These are phyloP conservation scores for Fusarium compactum DNA, from an alignment of 2,329 filamentous ascomycete species.

Conservation along the genomic window DNA sequence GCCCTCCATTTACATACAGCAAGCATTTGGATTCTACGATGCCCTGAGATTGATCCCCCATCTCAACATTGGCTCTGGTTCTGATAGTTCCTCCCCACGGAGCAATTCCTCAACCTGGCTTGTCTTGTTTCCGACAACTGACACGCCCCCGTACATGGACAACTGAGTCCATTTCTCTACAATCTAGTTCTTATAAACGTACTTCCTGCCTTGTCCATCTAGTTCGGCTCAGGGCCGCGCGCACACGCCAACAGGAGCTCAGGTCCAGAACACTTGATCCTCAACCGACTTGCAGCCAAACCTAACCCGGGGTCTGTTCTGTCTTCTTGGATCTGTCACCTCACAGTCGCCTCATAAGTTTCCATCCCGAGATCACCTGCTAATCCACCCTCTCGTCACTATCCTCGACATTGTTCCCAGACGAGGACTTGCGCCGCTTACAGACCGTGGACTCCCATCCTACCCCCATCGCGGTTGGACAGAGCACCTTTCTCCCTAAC, in stretches of 20 bases:
- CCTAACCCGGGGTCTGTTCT: constrained; percentile 26
- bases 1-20: constrained; percentile 29
- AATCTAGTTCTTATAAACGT: constrained; percentile 31
- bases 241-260: constrained; percentile 36
- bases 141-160: constrained; percentile 25
- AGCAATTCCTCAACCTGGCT: constrained; percentile 10
- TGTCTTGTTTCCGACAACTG: constrained; percentile 16
- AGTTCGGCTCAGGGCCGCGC: constrained; percentile 27
- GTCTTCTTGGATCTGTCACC: constrained; percentile 37
- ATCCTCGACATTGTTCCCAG: constrained; percentile 33
- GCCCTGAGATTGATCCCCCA: constrained; percentile 30
- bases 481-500: constrained; percentile 21
- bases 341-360: constrained; percentile 45
- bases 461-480: constrained; percentile 37
- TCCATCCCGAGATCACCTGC: constrained; percentile 42
- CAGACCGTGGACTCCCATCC: constrained; percentile 27
- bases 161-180: constrained; percentile 18
- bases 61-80: constrained; percentile 27
- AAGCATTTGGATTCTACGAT: constrained; percentile 34
- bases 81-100: constrained; percentile 30
- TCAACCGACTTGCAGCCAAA: constrained; percentile 40
- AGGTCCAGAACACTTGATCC: constrained; percentile 44
- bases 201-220: constrained; percentile 16
- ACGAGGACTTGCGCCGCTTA: constrained; percentile 37
- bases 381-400: constrained; percentile 26